These are phyloP conservation scores for Pelargonium cotyledonis DNA, from an alignment of 441 rosid genomes.

Conservation along the genomic window DNA sequence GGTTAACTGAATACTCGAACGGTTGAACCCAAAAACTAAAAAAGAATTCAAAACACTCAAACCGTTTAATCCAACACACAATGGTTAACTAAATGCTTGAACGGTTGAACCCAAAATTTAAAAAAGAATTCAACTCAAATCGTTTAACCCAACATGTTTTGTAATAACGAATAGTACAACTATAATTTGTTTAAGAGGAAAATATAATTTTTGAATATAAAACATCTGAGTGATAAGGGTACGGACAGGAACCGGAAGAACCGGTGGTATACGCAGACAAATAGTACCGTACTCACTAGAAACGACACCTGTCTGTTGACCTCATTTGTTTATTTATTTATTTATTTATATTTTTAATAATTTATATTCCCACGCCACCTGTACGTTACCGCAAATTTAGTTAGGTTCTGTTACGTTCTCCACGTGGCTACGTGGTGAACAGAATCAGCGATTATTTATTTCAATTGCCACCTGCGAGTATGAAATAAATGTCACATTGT, in stretches of 20 bases:
- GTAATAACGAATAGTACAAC: no score
- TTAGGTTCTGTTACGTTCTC: neutral
- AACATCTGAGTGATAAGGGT: neutral
- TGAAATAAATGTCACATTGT: neutral
- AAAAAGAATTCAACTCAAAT: no score
- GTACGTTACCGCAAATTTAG: neutral
- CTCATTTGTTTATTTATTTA: neutral
- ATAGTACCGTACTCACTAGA: neutral
- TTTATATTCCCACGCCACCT: neutral
- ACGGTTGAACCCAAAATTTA: no score
- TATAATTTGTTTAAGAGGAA: no score
- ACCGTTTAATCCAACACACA: no score
- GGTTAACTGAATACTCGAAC: no score
- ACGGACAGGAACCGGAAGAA: neutral
- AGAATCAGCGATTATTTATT: neutral
- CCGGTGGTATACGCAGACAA: neutral
- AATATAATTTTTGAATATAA: no score
- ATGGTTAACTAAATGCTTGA: no score
- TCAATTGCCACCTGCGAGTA: slow-evolving; percentile 3
- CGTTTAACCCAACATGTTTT: no score
- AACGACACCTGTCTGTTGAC: slow-evolving; percentile 5
- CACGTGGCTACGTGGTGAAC: slow-evolving; percentile 1
- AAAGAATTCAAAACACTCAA: no score
- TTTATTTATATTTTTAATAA: neutral
- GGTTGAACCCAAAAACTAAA: no score